Evolutionary conservation across 306 rosid species (phyloP).

Genomic region (Delonix regia): DNA sequence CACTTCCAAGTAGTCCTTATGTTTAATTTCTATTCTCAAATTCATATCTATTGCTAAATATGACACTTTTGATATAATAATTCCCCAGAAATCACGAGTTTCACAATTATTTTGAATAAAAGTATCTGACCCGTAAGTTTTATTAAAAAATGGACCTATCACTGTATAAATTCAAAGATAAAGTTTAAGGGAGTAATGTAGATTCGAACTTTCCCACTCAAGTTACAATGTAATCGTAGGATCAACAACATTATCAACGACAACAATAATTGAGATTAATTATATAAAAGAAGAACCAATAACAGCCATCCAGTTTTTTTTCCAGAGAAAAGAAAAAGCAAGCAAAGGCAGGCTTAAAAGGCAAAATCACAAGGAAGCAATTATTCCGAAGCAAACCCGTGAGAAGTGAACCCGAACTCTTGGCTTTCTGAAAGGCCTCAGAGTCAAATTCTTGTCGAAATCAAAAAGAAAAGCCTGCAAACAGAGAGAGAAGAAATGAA

Average conservation of each 20-base stretch:
- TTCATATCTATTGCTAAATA: not conserved
- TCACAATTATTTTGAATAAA: not conserved
- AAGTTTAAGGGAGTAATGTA: not conserved
- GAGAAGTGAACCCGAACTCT: conserved; percentile 31
- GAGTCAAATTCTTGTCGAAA: conserved; percentile 7
- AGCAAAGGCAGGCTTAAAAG: not conserved
- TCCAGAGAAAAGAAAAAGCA: not conserved
- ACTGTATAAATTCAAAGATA: not conserved
- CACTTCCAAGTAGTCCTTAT: not conserved
- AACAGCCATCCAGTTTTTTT: not conserved
- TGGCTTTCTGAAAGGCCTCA: not conserved
- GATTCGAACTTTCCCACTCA: not conserved
- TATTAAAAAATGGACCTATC: not conserved
- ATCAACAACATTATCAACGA: not conserved
- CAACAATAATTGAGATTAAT: not conserved
- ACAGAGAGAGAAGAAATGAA: not conserved
- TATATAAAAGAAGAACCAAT: not conserved
- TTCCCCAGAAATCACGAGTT: not conserved
- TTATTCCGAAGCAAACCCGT: conserved; percentile 36
- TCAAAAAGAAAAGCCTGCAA: conserved; percentile 36
- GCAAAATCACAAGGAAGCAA: not conserved
- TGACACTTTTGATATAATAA: not conserved
- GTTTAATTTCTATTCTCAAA: conserved; percentile 1
- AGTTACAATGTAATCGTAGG: not conserved
- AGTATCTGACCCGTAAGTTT: not conserved